Conservation (phyloP, 129 eudicot genomes). For the sunflower (Helianthus annuus) region HanXRQr2.0-SUNRISE NC_035436.2:172421707-172422206, state of each 20-base stretch:
- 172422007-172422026: slow-evolving; percentile 18
- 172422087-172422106: slow-evolving; percentile 61
- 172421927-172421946: slow-evolving; percentile 66
- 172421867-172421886: slow-evolving; percentile 86
- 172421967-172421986: slow-evolving; percentile 11
- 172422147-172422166: too few species aligned
- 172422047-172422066: slow-evolving; percentile 57
- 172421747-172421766: slow-evolving; percentile 1
- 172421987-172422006: slow-evolving; percentile 5
- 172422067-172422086: slow-evolving; percentile 57
- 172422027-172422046: slow-evolving; percentile 80
- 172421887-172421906: slow-evolving; percentile 86
- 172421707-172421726: neutral
- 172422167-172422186: too few species aligned
- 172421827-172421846: slow-evolving; percentile 62
- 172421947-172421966: slow-evolving; percentile 23
- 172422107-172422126: slow-evolving; percentile 7
- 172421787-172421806: slow-evolving; percentile 26
- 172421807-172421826: slow-evolving; percentile 25
- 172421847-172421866: slow-evolving; percentile 87
- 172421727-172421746: slow-evolving; percentile 9
- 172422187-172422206: too few species aligned
- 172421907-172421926: slow-evolving; percentile 67
- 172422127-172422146: too few species aligned
- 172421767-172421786: slow-evolving; percentile 18